Base-by-base conservation (phyloP, 2,329 filamentous ascomycete genomes). In the Trichoderma aggressivum region DNA sequence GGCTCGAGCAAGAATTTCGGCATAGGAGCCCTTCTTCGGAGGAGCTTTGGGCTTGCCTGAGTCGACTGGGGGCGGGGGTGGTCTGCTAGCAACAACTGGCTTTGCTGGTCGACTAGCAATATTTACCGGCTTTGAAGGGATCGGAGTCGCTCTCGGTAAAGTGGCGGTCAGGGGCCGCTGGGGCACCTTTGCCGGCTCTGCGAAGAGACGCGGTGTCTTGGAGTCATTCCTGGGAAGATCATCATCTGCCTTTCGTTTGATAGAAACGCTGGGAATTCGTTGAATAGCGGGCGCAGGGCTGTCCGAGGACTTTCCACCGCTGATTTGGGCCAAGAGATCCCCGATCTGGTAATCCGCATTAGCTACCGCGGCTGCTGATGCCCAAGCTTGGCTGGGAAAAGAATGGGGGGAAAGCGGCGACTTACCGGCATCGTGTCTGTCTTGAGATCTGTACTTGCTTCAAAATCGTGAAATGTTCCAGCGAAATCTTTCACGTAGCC, bases 1-100 rank as follows among this genome's bases (percentile, higher is more conserved):
- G 36, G 89, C 92, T 74, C 91, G 87, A 70, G 90, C 90, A 81
- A 94, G 86, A 72, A 94, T 91, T 76, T 94, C 91, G 47, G 90
- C 88, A 78, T 89, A 94, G 0, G 90, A 92, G 2, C 91, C 90
- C 77, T 91, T 92, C 80, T 93, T 93, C 1, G 89, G 90, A 2
- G 86, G 81, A 3, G 82, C 79, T 71, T 81, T 82, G 5, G 82
- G 77, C 1, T 79, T 76, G 21, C 79, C 84, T 78, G 81, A 84
- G 79, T 75, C 84, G 75, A 72, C 73, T 5, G 76, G 74, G 34
- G 73, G 74, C 5, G 78, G 74, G 11, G 78, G 74, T 8, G 77
- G 74, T 30, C 75, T 74, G 14, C 73, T 75, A 18, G 74, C 61
- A n/a, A 74, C 71, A 34, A 66, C 67, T 53, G 78, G 68, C 32